Base-by-base conservation (phyloP, 2,329 filamentous ascomycete genomes). In the Pseudocercospora macadamiae region DNA sequence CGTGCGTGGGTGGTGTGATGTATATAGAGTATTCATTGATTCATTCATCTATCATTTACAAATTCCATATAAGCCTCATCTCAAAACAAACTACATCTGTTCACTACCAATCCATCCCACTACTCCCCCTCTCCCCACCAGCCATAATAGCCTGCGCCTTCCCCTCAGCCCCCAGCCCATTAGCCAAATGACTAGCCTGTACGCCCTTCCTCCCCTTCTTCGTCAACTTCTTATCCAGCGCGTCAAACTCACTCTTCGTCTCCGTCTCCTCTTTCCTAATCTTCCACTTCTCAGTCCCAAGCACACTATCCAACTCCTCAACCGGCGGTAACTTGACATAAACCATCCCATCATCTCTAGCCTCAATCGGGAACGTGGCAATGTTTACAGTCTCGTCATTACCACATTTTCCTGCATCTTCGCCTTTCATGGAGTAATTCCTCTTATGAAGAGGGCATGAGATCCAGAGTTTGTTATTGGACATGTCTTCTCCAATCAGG, bases 371-470 rank as follows among this genome's bases (percentile, higher is more conserved):
- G 73, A 96, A 96, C 0, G 89, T 93, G 3, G 91, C 91, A 68
- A 96, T 93, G 66, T 87, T 91, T 64, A 95, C 81, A 18, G 80
- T 80, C 30, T 83, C 80, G 73, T 96, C 91, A 71, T 88, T 93
- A 53, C 82, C 84, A 76, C 92, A 96, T 16, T 83, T 80, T 1
- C 91, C 91, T 0, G 84, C 82, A 51, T 85, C 77, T 26, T 81
- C 78, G 39, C 86, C 87, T 36, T 81, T 82, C 42, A 96, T 85
- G 70, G 91, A 86, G 73, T 89, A 96, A 77, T 96, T 96, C 65
- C 91, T 86, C 79, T 96, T 96, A 79, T 96, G 92, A 74, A 89
- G 86, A 0, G 92, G 92, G 70, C 91, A 96, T 1, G 88, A 91
- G 16, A 96, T 85, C 87, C 89, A 96, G n/a, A 92, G 86, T 60